Evolutionary conservation across 768 basidiomycete species (phyloP), one percentile per base, ranked within the genome.

Genomic region (Glaciozyma antarctica): DNA sequence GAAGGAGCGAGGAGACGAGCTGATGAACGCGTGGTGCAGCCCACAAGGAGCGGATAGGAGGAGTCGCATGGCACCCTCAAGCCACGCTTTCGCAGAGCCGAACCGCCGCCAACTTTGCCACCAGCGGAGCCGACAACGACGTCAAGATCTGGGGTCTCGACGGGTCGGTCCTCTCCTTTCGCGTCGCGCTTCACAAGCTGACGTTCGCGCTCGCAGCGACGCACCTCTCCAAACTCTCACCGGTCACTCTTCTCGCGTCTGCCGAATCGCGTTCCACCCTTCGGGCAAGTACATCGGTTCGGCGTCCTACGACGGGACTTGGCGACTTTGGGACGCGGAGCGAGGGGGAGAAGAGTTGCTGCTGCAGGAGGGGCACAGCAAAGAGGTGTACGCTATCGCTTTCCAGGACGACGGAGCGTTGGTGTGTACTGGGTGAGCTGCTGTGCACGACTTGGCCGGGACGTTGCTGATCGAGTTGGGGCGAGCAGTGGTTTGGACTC

Each of bases 1-100:
- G 19, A 16, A 10, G 5, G 9, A 41, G 38, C 38, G 38, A 41
- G 19, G 32, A 7, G 5, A 5, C 2, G 54, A 34, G 54, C 54
- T 55, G 54, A 55, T 32, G 6, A 38, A 38, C 38, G 38, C 13
- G 8, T 41, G 38, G 38, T 41, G 38, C 69, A 90, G 90, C 89
- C 10, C 93, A 97, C 73, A 82, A 80, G 45, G 94, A 98, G 74
- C 85, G 88, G 59, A 86, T 98, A 34, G 91, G 95, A 58, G 95
- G 95, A 24, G 86, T 97, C 53, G 92, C 93, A 47, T 99, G 95
- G 95, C 93, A 99, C 79, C 95, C 95, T 1, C 80, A 85, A 73
- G 93, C 94, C 22, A 95, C 93, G 0, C 73, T 93, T 19, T 72
- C 75, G 76, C 85, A 57, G 84, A 86, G 75, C 75, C 80, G 61